Base-by-base conservation (phyloP, 208 protist species). In the Naegleria fowleri region DNA sequence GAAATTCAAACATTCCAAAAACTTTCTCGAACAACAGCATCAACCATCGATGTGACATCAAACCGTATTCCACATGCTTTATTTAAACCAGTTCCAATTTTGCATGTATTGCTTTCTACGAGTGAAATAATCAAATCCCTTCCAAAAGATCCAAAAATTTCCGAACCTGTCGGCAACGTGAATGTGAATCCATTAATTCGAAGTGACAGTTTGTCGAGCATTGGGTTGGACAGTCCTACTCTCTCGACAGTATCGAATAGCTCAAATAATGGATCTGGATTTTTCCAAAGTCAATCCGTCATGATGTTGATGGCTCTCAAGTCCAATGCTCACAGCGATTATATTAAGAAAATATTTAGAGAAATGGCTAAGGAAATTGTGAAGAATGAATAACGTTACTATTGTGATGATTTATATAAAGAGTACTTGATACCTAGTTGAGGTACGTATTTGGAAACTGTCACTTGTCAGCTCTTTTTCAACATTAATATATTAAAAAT, bases 1-100 rank as follows among this genome's bases (percentile, higher is more conserved):
- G 67, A 79, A 79, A 36, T 79, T 36, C 67, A 79, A 79, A 79
- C 67, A 36, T 79, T 79, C 29, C 67, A 79, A 79, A 67, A 67
- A 29, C 55, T 67, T 67, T 67, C 55, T 29, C 22, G 22, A 67
- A 19, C 19, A 13, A 67, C 1, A 67, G 19, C 55, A 67, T 22
- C 43, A 9, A 48, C 43, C 43, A n/a, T n/a, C n/a, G n/a, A n/a
- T n/a, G n/a, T n/a, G n/a, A n/a, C n/a, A n/a, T n/a, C n/a, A n/a
- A n/a, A n/a, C n/a, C n/a, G 43, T 48, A 48, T 48, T 48, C 43
- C 43, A 48, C 43, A 48, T 67, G 11, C 55, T 1, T 29, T 67
- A 15, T 67, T 67, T 29, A 67, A 67, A 67, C 22, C 55, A 29
- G 13, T 67, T 29, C 55, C 55, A 67, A 29, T 67, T 29, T 29